Percentiles rank a stretch among this genome's conserved stretches.
phyloP scores from a whole-genome alignment of 441 rosid genomes.

The Syzygium malaccense region DNA sequence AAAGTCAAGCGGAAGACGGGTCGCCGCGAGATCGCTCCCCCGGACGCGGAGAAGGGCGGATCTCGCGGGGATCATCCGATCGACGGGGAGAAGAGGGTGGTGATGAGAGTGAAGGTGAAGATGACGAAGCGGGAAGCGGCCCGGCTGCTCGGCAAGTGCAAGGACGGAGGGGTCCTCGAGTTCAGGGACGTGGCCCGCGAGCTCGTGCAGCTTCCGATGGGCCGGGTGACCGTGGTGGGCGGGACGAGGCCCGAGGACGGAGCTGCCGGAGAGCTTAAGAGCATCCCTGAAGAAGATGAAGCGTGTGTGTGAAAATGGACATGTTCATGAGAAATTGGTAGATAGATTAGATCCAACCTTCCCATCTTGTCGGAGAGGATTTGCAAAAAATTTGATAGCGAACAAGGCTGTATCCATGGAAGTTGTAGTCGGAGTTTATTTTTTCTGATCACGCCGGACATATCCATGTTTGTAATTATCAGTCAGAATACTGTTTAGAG shows the following conservation, averaged over 20 bases:
- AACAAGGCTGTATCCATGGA: neutral
- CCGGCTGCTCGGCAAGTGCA: constrained; percentile 26
- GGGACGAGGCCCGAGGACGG: neutral
- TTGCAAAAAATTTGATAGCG: neutral
- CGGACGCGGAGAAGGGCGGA: neutral
- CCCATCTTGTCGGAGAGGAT: neutral
- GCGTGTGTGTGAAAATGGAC: neutral
- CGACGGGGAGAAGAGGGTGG: neutral
- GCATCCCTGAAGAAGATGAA: constrained; percentile 20
- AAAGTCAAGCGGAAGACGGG: neutral
- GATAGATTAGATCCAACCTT: neutral
- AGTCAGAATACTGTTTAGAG: neutral
- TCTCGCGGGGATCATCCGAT: neutral
- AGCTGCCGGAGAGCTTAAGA: neutral
- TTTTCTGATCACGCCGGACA: neutral
- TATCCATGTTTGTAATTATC: neutral
- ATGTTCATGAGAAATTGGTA: neutral
- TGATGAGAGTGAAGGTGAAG: constrained; percentile 30
- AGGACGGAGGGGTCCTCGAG: constrained; percentile 30
- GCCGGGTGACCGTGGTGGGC: constrained; percentile 16
- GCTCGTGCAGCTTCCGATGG: constrained; percentile 21
- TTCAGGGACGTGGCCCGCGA: constrained; percentile 28
- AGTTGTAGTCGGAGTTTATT: neutral
- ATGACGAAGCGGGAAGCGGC: constrained; percentile 37
- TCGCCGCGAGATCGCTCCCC: neutral